Evolutionary conservation across 192 early-diverging fungal genomes (phyloP).

Genomic region (Podila minutissima): DNA sequence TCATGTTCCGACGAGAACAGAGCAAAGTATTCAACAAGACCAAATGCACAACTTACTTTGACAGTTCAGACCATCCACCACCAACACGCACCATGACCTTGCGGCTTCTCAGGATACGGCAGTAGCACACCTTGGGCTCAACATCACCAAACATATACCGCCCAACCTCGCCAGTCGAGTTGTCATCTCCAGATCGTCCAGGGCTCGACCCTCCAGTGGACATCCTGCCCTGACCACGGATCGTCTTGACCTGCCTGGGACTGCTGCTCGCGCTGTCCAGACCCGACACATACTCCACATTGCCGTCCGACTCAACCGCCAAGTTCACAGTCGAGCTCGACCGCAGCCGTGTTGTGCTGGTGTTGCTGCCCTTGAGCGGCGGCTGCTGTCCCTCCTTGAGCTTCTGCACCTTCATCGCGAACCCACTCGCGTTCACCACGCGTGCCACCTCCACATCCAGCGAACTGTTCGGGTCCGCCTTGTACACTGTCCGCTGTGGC

Average conservation of each 20-base stretch:
- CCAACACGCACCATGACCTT: slow-evolving; percentile 78
- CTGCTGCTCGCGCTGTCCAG: slow-evolving; percentile 26
- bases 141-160: slow-evolving; percentile 73
- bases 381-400: slow-evolving; percentile 48
- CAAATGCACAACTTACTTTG: slow-evolving; percentile 52
- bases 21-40: background rate
- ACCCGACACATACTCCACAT: slow-evolving; percentile 20
- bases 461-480: slow-evolving; percentile 62
- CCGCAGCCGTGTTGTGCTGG: slow-evolving; percentile 5
- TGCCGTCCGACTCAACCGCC: slow-evolving; percentile 23
- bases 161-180: slow-evolving; percentile 59
- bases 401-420: slow-evolving; percentile 59
- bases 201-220: background rate
- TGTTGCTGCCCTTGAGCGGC: slow-evolving; percentile 10
- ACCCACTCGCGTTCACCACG: slow-evolving; percentile 69
- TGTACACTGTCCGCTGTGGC: slow-evolving; percentile 19
- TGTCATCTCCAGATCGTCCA: background rate
- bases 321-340: slow-evolving; percentile 36
- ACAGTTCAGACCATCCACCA: slow-evolving; percentile 71
- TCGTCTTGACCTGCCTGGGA: slow-evolving; percentile 25
- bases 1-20: background rate
- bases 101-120: slow-evolving; percentile 67
- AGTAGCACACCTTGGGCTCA: slow-evolving; percentile 71
- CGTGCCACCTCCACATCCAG: slow-evolving; percentile 68
- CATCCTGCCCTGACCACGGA: slow-evolving; percentile 35